These are phyloP conservation scores for Crucihimalaya himalaica DNA, from an alignment of 345 rosid species.

Conservation along the genomic window DNA sequence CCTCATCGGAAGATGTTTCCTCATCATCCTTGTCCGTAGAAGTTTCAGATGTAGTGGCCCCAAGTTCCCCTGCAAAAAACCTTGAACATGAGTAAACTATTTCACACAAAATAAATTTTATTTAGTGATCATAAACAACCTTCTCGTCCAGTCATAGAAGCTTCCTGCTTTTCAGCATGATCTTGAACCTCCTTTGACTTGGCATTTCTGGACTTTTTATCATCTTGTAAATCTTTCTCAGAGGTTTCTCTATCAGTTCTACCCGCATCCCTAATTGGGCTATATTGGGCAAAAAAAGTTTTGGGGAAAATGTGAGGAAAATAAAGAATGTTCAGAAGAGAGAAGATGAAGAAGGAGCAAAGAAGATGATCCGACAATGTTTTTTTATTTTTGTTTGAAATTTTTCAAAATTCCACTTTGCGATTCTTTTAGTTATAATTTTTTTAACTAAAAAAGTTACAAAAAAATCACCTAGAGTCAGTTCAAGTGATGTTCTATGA, in stretches of 20 bases:
- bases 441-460: too few relatives aligned
- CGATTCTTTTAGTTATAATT: too few relatives aligned
- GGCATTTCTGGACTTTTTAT: slow-evolving; percentile 11
- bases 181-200: slow-evolving; percentile 25
- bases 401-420: too few relatives aligned
- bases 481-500: too few relatives aligned
- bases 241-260: slow-evolving; percentile 15
- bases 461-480: too few relatives aligned
- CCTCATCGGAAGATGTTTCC: slow-evolving; percentile 35
- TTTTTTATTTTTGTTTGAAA: too few relatives aligned
- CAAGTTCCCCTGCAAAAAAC: slow-evolving; percentile 26
- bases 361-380: too few relatives aligned
- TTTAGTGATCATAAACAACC: slow-evolving; percentile 21
- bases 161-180: slow-evolving; percentile 21
- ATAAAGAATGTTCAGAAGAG: too few relatives aligned
- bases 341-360: too few relatives aligned
- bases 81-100: not conserved
- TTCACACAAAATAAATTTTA: not conserved
- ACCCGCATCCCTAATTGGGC: slow-evolving; percentile 52
- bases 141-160: slow-evolving; percentile 8
- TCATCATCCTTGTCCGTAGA: slow-evolving; percentile 22
- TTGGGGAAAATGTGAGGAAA: too few relatives aligned
- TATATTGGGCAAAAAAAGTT: too few relatives aligned
- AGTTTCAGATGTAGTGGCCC: slow-evolving; percentile 16
- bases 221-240: slow-evolving; percentile 17